These are phyloP conservation scores for Metarhizium sp. DNA, from an alignment of 2,329 filamentous ascomycete species.

Conservation along the genomic window DNA sequence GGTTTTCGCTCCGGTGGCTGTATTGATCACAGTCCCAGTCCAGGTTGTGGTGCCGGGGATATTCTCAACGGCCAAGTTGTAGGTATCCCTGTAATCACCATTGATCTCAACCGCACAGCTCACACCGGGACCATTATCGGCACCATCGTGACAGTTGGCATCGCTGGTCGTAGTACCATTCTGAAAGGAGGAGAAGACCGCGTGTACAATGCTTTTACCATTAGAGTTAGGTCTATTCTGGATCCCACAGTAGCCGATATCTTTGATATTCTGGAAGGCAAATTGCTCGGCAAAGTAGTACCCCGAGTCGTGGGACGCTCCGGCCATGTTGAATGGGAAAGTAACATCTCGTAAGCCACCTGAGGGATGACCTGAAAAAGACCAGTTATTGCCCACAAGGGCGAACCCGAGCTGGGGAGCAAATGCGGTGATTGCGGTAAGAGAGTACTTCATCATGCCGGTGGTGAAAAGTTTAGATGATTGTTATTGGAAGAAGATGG, in stretches of 20 bases:
- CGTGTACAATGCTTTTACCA: slow-evolving; percentile 10
- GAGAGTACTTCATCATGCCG: too few relatives aligned
- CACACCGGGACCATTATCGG: slow-evolving; percentile 16
- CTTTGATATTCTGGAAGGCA: slow-evolving; percentile 5
- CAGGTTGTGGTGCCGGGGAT: too few relatives aligned
- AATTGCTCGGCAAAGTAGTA: slow-evolving; percentile 17
- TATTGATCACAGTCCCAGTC: too few relatives aligned
- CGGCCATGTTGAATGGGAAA: slow-evolving; percentile 13
- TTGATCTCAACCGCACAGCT: slow-evolving; percentile 12
- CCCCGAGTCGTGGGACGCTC: slow-evolving; percentile 8
- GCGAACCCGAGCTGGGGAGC: too few relatives aligned
- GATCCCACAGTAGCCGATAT: slow-evolving; percentile 12
- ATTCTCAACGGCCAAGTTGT: slow-evolving; percentile 11
- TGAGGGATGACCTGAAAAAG: too few relatives aligned
- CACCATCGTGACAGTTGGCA: slow-evolving; percentile 13
- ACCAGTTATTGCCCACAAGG: too few relatives aligned
- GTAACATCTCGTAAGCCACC: background rate
- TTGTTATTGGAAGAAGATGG: too few relatives aligned
- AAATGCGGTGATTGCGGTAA: too few relatives aligned
- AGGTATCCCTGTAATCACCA: slow-evolving; percentile 11
- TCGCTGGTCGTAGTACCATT: slow-evolving; percentile 9
- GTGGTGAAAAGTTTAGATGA: too few relatives aligned
- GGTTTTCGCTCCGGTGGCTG: too few relatives aligned
- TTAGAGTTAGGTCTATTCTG: slow-evolving; percentile 10
- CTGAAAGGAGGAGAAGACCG: slow-evolving; percentile 14